Evolutionary conservation across 2,329 filamentous ascomycete species (phyloP).

Genomic region (Macroventuria anomochaeta): DNA sequence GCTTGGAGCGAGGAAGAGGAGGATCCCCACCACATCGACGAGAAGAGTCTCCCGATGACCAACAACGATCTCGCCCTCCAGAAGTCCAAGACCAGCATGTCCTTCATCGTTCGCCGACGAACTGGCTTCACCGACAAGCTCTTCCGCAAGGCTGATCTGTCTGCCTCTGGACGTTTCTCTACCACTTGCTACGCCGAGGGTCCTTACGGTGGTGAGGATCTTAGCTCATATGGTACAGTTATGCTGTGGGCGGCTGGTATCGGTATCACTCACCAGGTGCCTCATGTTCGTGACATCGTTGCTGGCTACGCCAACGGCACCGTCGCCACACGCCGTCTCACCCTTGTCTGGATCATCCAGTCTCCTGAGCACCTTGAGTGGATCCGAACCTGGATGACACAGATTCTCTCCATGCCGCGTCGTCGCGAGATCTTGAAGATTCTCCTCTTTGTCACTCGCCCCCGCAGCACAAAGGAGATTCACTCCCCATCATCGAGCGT

Average conservation of each 20-base stretch:
- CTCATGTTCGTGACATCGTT: slow-evolving; percentile 76
- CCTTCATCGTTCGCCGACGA: slow-evolving; percentile 85
- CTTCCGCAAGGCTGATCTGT: slow-evolving; percentile 69
- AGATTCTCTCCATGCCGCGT: slow-evolving; percentile 79
- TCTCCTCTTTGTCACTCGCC: slow-evolving; percentile 88
- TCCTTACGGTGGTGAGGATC: slow-evolving; percentile 81
- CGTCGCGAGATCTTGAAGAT: slow-evolving; percentile 84
- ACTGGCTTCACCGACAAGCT: slow-evolving; percentile 87
- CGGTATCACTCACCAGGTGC: slow-evolving; percentile 93
- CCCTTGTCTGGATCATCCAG: slow-evolving; percentile 91
- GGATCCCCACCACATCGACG: slow-evolving; percentile 44
- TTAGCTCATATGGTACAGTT: slow-evolving; percentile 90
- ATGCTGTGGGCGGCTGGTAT: slow-evolving; percentile 92
- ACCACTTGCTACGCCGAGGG: slow-evolving; percentile 83
- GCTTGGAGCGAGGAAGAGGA: slow-evolving; percentile 75
- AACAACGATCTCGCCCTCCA: slow-evolving; percentile 58
- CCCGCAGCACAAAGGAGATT: slow-evolving; percentile 82
- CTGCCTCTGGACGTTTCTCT: slow-evolving; percentile 62
- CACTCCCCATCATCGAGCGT: slow-evolving; percentile 78
- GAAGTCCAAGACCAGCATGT: slow-evolving; percentile 65
- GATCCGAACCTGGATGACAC: slow-evolving; percentile 90
- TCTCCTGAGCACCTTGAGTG: slow-evolving; percentile 89
- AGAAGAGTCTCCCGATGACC: slow-evolving; percentile 57
- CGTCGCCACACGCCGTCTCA: slow-evolving; percentile 80
- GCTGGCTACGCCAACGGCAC: slow-evolving; percentile 68